phyloP scores from a whole-genome alignment of 805 yeast species.

The Ogataea corticis region DNA sequence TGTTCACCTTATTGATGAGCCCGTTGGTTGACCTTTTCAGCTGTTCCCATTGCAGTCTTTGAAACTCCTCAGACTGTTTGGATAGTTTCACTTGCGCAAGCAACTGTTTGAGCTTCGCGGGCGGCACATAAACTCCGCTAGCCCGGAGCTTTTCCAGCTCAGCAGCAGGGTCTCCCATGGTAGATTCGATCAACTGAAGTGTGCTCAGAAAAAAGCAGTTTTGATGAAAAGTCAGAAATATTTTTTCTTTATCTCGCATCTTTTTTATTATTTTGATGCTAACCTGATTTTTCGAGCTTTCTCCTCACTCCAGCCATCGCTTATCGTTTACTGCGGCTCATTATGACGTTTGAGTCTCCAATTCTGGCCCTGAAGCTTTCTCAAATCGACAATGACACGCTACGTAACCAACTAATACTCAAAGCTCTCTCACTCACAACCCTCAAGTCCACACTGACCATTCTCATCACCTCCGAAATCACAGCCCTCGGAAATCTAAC shows the following conservation, averaged over 20 bases:
- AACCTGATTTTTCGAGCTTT: background rate
- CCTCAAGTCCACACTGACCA: conserved; percentile 7
- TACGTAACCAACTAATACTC: conserved; percentile 6
- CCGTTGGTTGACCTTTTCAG: conserved; percentile 49
- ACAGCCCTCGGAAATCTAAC: conserved; percentile 10
- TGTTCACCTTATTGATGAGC: conserved; percentile 46
- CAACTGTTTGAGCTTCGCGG: conserved; percentile 48
- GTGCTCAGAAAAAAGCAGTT: too few species aligned
- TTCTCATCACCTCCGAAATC: conserved; percentile 22
- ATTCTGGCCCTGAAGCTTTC: background rate
- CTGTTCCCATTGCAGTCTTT: conserved; percentile 57
- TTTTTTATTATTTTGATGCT: background rate
- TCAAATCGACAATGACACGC: conserved; percentile 1
- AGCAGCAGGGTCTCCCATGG: conserved; percentile 31
- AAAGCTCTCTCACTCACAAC: background rate
- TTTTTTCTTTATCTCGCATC: too few species aligned
- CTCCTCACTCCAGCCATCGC: background rate
- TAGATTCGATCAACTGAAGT: too few species aligned
- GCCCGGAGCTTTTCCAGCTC: conserved; percentile 39
- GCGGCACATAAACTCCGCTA: conserved; percentile 55
- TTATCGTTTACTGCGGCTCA: background rate
- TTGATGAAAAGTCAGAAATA: too few species aligned
- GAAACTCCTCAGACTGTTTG: conserved; percentile 40
- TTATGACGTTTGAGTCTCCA: background rate
- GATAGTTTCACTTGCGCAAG: conserved; percentile 28